These are phyloP conservation scores for Petunia axillaris DNA, from an alignment of 257 asterid species.

Conservation along the genomic window DNA sequence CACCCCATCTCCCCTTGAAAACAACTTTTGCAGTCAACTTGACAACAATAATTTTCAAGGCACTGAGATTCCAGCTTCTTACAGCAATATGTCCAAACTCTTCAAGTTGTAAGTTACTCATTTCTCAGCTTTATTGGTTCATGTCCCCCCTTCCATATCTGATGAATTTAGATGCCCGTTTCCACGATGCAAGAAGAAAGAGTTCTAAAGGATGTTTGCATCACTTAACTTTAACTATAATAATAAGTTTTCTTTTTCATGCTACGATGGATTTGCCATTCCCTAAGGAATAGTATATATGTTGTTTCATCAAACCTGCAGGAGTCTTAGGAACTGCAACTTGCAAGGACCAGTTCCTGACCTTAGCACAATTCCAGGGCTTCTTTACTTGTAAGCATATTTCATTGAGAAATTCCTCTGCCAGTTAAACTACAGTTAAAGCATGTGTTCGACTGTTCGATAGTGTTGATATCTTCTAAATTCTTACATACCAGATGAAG, in stretches of 20 bases:
- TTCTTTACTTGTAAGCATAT: slow-evolving; percentile 49
- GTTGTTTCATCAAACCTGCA: slow-evolving; percentile 26
- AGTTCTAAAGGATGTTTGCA: not conserved
- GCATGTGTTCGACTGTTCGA: not conserved
- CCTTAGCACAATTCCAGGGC: slow-evolving; percentile 38
- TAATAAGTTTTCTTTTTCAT: not conserved
- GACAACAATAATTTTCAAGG: slow-evolving; percentile 83
- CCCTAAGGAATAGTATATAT: not conserved
- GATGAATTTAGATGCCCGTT: not conserved
- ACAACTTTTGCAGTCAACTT: slow-evolving; percentile 68
- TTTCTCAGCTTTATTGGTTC: not conserved
- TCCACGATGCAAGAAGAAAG: not conserved
- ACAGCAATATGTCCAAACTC: slow-evolving; percentile 65
- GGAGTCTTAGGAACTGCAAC: slow-evolving; percentile 64
- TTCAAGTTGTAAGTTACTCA: slow-evolving; percentile 68
- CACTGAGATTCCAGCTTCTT: slow-evolving; percentile 62
- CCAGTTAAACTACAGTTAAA: not conserved
- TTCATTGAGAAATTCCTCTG: not conserved
- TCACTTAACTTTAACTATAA: not conserved
- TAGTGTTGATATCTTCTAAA: not conserved
- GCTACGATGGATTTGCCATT: not conserved
- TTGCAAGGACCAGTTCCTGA: slow-evolving; percentile 59
- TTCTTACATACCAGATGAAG: not conserved
- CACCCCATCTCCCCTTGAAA: slow-evolving; percentile 15
- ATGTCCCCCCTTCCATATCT: not conserved